These are phyloP conservation scores for Dissophora globulifera DNA, from an alignment of 192 early-diverging fungal genomes.

Conservation along the genomic window DNA sequence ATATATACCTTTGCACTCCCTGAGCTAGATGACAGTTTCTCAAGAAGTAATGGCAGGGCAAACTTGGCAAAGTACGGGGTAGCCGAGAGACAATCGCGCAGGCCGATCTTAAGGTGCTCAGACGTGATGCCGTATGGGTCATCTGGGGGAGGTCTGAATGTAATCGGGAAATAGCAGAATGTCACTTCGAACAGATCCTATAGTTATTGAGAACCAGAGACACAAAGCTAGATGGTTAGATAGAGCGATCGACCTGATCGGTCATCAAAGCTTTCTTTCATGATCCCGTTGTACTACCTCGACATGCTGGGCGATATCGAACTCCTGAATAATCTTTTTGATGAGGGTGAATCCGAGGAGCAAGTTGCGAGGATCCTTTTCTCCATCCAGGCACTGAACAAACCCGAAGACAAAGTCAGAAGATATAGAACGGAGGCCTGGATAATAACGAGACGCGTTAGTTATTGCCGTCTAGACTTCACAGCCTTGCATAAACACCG, in stretches of 20 bases:
- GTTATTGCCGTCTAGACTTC: neutral
- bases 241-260: too few species aligned
- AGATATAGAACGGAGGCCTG: slow-evolving; percentile 72
- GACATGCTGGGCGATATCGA: slow-evolving; percentile 82
- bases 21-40: slow-evolving; percentile 89
- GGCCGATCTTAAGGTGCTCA: slow-evolving; percentile 84
- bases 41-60: slow-evolving; percentile 89
- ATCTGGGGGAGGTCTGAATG: slow-evolving; percentile 94
- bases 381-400: slow-evolving; percentile 91
- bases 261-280: too few species aligned
- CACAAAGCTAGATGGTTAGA: neutral
- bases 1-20: slow-evolving; percentile 83
- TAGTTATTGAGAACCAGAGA: too few species aligned
- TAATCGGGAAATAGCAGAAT: slow-evolving; percentile 99
- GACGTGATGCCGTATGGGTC: slow-evolving; percentile 96
- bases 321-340: slow-evolving; percentile 72
- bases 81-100: slow-evolving; percentile 81
- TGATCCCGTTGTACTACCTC: too few species aligned
- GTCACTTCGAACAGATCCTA: slow-evolving; percentile 95
- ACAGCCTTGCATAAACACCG: neutral
- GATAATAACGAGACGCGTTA: neutral
- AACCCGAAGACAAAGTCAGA: slow-evolving; percentile 84
- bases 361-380: slow-evolving; percentile 98
- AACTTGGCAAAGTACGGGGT: slow-evolving; percentile 81
- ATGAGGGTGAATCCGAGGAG: slow-evolving; percentile 86